These are phyloP conservation scores for Pichia nakasei DNA, from an alignment of 805 yeast genomes.

Conservation along the genomic window DNA sequence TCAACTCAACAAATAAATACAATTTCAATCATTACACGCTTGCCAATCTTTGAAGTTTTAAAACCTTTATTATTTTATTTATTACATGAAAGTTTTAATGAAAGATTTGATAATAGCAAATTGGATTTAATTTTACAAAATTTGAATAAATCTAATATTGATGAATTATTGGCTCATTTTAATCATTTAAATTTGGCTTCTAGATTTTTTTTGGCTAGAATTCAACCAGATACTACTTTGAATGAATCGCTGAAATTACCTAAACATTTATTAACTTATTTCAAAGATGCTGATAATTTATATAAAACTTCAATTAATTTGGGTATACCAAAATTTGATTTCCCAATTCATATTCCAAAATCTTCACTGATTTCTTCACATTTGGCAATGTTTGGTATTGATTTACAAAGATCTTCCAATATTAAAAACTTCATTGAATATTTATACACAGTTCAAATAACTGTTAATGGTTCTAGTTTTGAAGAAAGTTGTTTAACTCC, in stretches of 20 bases:
- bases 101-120: neutral
- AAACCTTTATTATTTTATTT: constrained; percentile 40
- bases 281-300: constrained; percentile 14
- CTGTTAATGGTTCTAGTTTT: neutral
- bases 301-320: constrained; percentile 17
- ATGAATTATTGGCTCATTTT: constrained; percentile 21
- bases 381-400: constrained; percentile 23
- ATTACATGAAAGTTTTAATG: constrained; percentile 33
- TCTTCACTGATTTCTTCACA: constrained; percentile 21
- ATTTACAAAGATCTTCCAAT: constrained; percentile 22
- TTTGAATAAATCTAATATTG: constrained; percentile 17
- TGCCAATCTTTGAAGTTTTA: constrained; percentile 38
- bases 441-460: constrained; percentile 6
- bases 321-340: constrained; percentile 11
- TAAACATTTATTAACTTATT: constrained; percentile 5
- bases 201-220: constrained; percentile 18
- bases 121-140: constrained; percentile 11
- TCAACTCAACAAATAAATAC: constrained; percentile 29
- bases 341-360: constrained; percentile 26
- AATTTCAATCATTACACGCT: constrained; percentile 36
- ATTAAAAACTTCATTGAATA: constrained; percentile 16
- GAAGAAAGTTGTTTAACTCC: constrained; percentile 14
- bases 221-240: constrained; percentile 11
- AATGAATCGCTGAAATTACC: constrained; percentile 8
- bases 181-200: constrained; percentile 10